Evolutionary conservation across 768 basidiomycete genomes (phyloP), one percentile per base, ranked within the genome.

Genomic region (Tricholoma flavovirens): DNA sequence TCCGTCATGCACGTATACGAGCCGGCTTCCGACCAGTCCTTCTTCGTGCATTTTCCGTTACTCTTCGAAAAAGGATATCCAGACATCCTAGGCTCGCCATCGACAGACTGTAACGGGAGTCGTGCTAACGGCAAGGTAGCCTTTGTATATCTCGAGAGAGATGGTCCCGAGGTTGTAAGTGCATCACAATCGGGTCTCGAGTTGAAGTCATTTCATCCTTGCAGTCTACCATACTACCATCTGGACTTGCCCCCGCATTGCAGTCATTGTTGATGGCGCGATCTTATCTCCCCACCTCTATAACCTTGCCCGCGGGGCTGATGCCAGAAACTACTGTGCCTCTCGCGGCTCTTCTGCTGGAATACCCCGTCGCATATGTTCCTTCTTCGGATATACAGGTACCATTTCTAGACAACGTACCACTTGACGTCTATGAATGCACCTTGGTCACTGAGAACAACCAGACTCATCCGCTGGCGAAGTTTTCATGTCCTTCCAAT

Each of bases 311-410:
- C 10, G 54, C 59, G 40, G 53, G 53, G 22, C 60, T 72, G 12
- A 49, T 69, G 4, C 58, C 66, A 15, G 61, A 66, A 54, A 62
- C 54, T 9, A 66, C 72, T 1, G 69, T 87, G 40, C 79, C 85
- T 12, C 71, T 87, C 4, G 82, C 85, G 4, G 86, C 76, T 1
- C 57, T 83, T 7, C 65, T 87, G 22, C 76, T 87, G 32, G 84
- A 84, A 56, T 87, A 87, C 60, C 80, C 81, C 8, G 76, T 86
- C 8, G 75, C 77, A 21, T 84, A 84, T 50, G 63, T 77, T 29
- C 76, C 75, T 29, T 56, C 51, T 12, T 56, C 61, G 0, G 48
- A 64, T 4, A 59, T 59, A 0, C 67, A 71, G 52, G 64, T 62
- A 7, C 64, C 65, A 3, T 82, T 78, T 61, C 74, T 87, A n/a